Evolutionary conservation across 2,329 filamentous ascomycete species (phyloP), one percentile per base, ranked within the genome.

Genomic region (Leptographium lundbergii): DNA sequence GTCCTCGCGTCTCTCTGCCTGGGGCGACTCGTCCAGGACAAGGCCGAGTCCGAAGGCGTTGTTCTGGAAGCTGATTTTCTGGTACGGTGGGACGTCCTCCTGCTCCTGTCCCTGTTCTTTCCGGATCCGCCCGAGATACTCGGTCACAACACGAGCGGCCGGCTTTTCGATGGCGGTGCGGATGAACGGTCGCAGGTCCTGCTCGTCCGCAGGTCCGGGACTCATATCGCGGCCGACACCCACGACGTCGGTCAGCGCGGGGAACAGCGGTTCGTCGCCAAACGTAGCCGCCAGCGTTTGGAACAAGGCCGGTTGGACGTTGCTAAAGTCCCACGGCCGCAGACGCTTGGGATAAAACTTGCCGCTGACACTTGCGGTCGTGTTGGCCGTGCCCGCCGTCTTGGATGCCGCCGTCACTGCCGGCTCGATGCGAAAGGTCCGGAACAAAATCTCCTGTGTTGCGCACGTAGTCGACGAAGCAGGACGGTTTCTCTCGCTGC

Each of bases 131-230:
- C 13, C 7, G 57, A 51, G 50, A 22, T 62, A 60, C 9, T 32
- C 24, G 19, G 53, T 32, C 4, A 60, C 32, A 19, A 57, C 19
- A 7, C 17, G 10, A 3, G 34, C 29, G 7, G 61, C 58, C 14
- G 61, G 61, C 54, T 55, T 59, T 50, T 62, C 61, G 29, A 60
- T 57, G 3, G 61, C 32, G 2, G 50, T 4, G 29, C 58, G 53
- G 39, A 62, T 57, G 25, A 61, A 57, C 36, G 39, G 53, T 1
- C 58, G 58, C 27, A 62, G 39, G 42, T 57, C 54, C 32, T 54
- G 14, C 54, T 60, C 58, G 57, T 58, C 56, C 3, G 13, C 27
- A 10, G 50, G 19, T 11, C 3, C 34, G 9, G 58, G 53, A 22
- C 48, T 52, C 17, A 60, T 7, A 27, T 59, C 58, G 17, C 42